Percentiles rank a stretch among this genome's conserved stretches.
These are phyloP conservation scores for Barnettozyma sucrosica DNA, from an alignment of 805 yeast species.

Conservation along the genomic window DNA sequence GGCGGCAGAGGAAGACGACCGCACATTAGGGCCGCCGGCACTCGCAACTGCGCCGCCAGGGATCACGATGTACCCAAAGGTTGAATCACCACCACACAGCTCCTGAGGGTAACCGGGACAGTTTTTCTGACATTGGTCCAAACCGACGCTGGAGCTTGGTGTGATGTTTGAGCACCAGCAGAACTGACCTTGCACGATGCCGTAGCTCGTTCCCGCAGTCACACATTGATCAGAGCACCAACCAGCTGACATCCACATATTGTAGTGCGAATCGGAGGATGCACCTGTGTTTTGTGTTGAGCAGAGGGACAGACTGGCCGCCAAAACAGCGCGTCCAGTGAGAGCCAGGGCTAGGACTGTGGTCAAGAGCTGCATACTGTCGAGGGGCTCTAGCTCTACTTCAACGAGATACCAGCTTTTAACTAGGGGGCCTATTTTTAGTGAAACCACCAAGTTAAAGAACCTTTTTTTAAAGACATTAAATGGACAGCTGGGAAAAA, in stretches of 20 bases:
- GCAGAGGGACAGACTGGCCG: slow-evolving; percentile 23
- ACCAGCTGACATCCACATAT: slow-evolving; percentile 42
- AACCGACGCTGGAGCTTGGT: slow-evolving; percentile 37
- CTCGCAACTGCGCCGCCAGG: slow-evolving; percentile 23
- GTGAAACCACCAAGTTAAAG: not conserved
- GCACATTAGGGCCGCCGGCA: not conserved
- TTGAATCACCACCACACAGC: slow-evolving; percentile 39
- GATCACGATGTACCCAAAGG: slow-evolving; percentile 49
- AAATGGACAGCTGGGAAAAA: not conserved
- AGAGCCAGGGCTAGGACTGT: not conserved
- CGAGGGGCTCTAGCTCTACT: not conserved
- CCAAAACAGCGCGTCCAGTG: not conserved
- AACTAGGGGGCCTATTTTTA: not conserved
- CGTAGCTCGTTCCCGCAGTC: slow-evolving; percentile 36
- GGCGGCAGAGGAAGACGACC: not conserved
- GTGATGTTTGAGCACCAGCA: slow-evolving; percentile 60
- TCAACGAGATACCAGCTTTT: not conserved
- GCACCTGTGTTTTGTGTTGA: slow-evolving; percentile 37
- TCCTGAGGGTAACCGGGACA: slow-evolving; percentile 44
- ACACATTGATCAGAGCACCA: slow-evolving; percentile 42
- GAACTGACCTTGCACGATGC: slow-evolving; percentile 41
- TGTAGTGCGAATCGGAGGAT: slow-evolving; percentile 2
- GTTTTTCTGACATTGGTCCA: slow-evolving; percentile 28
- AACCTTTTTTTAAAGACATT: not conserved
- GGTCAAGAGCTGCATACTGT: not conserved